Percentiles rank a stretch among this genome's conserved stretches.
Evolutionary conservation across 192 early-diverging fungal species (phyloP).

Genomic region (Phlyctochytrium planicorne): DNA sequence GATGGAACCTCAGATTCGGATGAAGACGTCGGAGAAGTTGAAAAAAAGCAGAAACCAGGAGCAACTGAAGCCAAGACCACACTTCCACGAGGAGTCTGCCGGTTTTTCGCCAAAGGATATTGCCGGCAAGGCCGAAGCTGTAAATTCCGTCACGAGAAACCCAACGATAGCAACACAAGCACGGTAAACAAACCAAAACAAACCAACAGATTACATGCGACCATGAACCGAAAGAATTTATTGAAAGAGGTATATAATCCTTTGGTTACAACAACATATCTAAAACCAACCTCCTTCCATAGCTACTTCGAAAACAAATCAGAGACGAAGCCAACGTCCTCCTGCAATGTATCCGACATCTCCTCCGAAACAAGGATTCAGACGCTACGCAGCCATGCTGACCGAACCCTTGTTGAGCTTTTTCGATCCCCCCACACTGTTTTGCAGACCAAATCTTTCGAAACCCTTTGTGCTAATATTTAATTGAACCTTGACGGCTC

Average conservation of each 20-base stretch:
- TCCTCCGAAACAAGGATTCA: slow-evolving; percentile 57
- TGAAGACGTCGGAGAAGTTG: background rate
- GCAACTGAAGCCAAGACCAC: background rate
- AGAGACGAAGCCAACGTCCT: slow-evolving; percentile 57
- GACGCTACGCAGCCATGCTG: background rate
- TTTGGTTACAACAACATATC: too few species aligned
- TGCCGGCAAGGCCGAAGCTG: background rate
- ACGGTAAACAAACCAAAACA: too few species aligned
- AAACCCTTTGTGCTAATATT: slow-evolving; percentile 51
- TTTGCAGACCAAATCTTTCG: slow-evolving; percentile 44
- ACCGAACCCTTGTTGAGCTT: background rate
- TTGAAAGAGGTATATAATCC: too few species aligned
- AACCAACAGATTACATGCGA: too few species aligned
- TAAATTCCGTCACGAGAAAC: background rate
- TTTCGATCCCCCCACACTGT: background rate
- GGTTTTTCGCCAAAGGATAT: background rate
- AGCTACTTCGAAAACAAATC: slow-evolving; percentile 63
- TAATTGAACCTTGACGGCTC: slow-evolving; percentile 52
- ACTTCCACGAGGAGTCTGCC: background rate
- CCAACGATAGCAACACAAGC: background rate
- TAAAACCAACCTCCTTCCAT: too few species aligned
- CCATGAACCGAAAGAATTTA: too few species aligned
- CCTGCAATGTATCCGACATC: slow-evolving; percentile 62
- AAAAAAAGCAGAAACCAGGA: background rate
- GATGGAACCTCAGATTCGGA: background rate